Conservation (phyloP, 352 stramenopile genomes). For the Lagenidium giganteum region DNA sequence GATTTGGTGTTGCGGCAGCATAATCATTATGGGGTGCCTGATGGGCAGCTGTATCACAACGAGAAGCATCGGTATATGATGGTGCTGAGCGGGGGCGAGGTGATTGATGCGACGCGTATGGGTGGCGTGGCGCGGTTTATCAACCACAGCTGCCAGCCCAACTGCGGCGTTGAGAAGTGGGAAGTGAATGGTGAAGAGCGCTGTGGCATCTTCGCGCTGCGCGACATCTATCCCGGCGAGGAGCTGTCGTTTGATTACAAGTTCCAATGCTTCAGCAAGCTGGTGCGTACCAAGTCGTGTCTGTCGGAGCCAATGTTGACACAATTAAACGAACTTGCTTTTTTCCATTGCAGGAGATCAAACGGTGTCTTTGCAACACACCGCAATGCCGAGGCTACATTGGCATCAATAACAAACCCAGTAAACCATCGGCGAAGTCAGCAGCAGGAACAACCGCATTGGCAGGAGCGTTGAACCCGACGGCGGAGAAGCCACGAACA, state of each 20-base stretch:
- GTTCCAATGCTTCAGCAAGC: conserved; percentile 60
- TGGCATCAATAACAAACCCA: conserved; percentile 55
- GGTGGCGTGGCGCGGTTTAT: conserved; percentile 93
- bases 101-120: conserved; percentile 87
- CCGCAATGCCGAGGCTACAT: conserved; percentile 68
- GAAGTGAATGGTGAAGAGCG: conserved; percentile 89
- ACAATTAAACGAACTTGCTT: too few relatives aligned
- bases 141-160: conserved; percentile 94
- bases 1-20: background rate
- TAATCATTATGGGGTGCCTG: background rate
- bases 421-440: conserved; percentile 18
- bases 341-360: conserved; percentile 51
- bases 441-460: background rate
- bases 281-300: conserved; percentile 26
- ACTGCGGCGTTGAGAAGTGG: conserved; percentile 94
- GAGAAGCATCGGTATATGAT: conserved; percentile 85
- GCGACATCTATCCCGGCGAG: conserved; percentile 83
- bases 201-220: conserved; percentile 94
- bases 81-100: conserved; percentile 75
- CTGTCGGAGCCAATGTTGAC: too few relatives aligned
- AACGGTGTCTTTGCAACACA: conserved; percentile 55
- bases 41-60: conserved; percentile 62
- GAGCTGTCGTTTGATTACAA: conserved; percentile 97
- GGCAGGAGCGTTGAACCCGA: background rate
- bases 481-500: background rate